A percentile compares a stretch with the other conserved stretches of the same genome.
phyloP scores from a whole-genome alignment of 78 protist species.

The Dictyostelium brefeldianum region DNA sequence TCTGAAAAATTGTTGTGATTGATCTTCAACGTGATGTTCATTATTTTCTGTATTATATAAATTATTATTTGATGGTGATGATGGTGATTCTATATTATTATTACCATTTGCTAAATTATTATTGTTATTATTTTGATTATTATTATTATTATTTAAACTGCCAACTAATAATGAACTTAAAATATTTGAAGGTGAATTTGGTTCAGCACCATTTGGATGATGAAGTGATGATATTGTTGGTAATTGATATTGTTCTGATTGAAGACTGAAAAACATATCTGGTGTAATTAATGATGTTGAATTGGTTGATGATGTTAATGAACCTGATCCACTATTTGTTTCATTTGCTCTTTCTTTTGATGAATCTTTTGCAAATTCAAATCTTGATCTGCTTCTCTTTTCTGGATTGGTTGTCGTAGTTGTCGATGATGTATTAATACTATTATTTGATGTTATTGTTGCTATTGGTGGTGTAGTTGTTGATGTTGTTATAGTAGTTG shows the following conservation, averaged over 20 bases:
- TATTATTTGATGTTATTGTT: not conserved
- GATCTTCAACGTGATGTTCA: slow-evolving; percentile 14
- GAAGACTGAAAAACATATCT: slow-evolving; percentile 47
- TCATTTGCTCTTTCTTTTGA: not conserved
- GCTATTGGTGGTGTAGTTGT: not conserved
- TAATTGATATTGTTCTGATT: slow-evolving; percentile 24
- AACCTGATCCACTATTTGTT: not conserved
- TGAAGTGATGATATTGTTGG: not conserved
- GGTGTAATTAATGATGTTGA: slow-evolving; percentile 32
- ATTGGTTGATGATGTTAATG: not conserved
- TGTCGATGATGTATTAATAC: not conserved
- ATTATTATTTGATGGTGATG: not conserved
- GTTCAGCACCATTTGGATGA: slow-evolving; percentile 45
- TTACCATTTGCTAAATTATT: not conserved
- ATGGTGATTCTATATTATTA: not conserved
- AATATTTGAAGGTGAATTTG: slow-evolving; percentile 2
- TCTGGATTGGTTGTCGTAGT: not conserved
- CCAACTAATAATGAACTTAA: slow-evolving; percentile 1
- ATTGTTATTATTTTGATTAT: not conserved
- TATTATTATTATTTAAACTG: not conserved
- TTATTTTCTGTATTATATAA: not conserved
- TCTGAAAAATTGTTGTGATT: slow-evolving; percentile 64
- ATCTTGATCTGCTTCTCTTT: slow-evolving; percentile 31
- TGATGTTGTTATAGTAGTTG: not conserved
- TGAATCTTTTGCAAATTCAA: slow-evolving; percentile 69